Evolutionary conservation across 164 flowering plant genomes (phyloP).

Genomic region (Umbellularia californica): DNA sequence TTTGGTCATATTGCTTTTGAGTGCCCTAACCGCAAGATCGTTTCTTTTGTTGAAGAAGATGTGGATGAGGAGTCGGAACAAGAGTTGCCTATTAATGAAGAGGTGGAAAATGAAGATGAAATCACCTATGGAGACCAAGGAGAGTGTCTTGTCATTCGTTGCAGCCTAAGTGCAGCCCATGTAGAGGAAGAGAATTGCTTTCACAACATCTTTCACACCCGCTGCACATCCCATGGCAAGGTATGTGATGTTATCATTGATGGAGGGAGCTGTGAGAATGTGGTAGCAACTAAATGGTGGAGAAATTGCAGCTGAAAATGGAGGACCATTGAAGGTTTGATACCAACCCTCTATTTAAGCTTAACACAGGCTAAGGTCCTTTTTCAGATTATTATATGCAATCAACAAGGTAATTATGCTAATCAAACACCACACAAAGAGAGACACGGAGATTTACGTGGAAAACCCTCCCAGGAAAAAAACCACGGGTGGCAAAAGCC

Average conservation of each 20-base stretch:
- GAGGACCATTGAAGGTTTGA: too few relatives aligned
- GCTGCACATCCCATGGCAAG: neutral
- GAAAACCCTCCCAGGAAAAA: too few relatives aligned
- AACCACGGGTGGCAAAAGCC: too few relatives aligned
- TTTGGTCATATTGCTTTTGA: neutral
- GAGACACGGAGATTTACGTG: too few relatives aligned
- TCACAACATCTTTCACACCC: neutral
- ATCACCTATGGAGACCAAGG: neutral
- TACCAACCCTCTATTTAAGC: too few relatives aligned
- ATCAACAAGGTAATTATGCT: too few relatives aligned
- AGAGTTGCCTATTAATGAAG: neutral
- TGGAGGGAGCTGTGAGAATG: constrained; percentile 3
- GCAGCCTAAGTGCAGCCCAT: too few relatives aligned
- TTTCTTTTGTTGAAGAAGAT: neutral
- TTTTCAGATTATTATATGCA: too few relatives aligned
- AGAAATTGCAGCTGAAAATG: neutral
- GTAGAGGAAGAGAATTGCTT: neutral
- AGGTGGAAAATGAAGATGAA: neutral
- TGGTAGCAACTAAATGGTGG: neutral
- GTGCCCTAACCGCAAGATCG: neutral
- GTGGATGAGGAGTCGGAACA: too few relatives aligned
- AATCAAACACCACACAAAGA: too few relatives aligned
- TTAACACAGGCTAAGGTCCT: too few relatives aligned
- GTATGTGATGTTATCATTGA: constrained; percentile 4
- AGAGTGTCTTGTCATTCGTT: neutral